Conservation (phyloP, 805 yeast species). For the Schwanniomyces sp. region DNA sequence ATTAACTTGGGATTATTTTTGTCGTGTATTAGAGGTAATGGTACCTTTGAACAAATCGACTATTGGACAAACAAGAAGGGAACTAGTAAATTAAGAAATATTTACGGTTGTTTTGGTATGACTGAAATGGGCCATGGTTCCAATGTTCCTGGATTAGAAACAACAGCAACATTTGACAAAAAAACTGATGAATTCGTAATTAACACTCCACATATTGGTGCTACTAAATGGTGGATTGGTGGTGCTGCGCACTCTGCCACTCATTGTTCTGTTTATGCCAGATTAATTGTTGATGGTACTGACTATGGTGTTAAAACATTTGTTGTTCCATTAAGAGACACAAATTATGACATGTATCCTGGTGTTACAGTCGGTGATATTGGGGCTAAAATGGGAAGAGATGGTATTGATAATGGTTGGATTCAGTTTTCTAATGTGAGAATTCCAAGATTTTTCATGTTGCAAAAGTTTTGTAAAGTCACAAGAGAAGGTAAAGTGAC, state of each 20-base stretch:
- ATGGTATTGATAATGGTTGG: slow-evolving; percentile 51
- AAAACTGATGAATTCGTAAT: slow-evolving; percentile 42
- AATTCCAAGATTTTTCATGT: slow-evolving; percentile 46
- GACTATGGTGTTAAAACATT: slow-evolving; percentile 49
- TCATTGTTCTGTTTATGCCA: slow-evolving; percentile 40
- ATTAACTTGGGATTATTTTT: slow-evolving; percentile 86
- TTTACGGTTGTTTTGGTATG: slow-evolving; percentile 63
- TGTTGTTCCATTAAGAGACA: slow-evolving; percentile 46
- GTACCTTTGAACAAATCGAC: slow-evolving; percentile 77
- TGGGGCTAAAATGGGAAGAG: slow-evolving; percentile 51
- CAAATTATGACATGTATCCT: slow-evolving; percentile 41
- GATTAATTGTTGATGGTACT: slow-evolving; percentile 43
- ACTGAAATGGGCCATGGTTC: slow-evolving; percentile 68
- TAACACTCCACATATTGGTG: slow-evolving; percentile 48
- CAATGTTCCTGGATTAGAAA: slow-evolving; percentile 58
- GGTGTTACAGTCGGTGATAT: slow-evolving; percentile 47
- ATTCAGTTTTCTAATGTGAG: slow-evolving; percentile 45
- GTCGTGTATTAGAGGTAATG: slow-evolving; percentile 81
- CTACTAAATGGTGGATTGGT: slow-evolving; percentile 53
- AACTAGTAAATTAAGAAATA: slow-evolving; percentile 55
- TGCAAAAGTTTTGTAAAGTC: slow-evolving; percentile 45
- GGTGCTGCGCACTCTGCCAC: slow-evolving; percentile 51
- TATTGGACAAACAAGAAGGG: slow-evolving; percentile 81
- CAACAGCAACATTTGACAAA: slow-evolving; percentile 46
- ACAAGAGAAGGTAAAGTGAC: slow-evolving; percentile 38